Evolutionary conservation across 441 rosid species (phyloP).

Genomic region (Rhodomyrtus psidioides): DNA sequence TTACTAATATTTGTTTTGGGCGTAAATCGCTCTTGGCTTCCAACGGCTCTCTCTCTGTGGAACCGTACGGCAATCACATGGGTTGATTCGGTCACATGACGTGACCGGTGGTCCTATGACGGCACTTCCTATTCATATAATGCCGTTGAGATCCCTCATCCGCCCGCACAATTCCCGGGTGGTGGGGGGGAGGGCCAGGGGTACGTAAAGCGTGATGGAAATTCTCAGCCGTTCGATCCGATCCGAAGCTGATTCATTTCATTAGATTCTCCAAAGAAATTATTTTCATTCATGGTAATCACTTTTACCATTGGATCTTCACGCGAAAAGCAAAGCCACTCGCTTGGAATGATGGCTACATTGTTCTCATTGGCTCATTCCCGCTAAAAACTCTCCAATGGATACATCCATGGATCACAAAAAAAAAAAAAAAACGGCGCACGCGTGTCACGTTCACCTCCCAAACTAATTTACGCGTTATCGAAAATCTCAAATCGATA

Average conservation of each 20-base stretch:
- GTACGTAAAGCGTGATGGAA: neutral
- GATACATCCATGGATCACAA: neutral
- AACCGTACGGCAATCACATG: neutral
- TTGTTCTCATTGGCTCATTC: neutral
- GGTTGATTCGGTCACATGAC: neutral
- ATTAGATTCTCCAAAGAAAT: neutral
- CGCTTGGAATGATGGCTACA: neutral
- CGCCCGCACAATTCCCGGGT: neutral
- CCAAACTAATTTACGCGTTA: rapidly evolving
- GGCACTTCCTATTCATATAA: neutral
- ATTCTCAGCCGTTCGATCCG: neutral
- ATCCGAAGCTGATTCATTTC: neutral
- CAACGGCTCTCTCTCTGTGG: neutral
- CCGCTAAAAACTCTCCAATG: neutral
- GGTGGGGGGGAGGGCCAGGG: too few relatives aligned
- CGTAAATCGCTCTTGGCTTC: neutral
- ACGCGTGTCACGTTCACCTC: rapidly evolving
- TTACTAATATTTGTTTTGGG: neutral
- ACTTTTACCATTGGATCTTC: neutral
- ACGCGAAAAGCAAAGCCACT: neutral
- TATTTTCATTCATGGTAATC: neutral
- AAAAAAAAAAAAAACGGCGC: neutral
- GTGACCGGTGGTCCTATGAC: neutral
- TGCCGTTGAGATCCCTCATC: neutral
- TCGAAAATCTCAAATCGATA: too few relatives aligned